phyloP scores from a whole-genome alignment of 345 rosid genomes.

The Nasturtium officinale region DNA sequence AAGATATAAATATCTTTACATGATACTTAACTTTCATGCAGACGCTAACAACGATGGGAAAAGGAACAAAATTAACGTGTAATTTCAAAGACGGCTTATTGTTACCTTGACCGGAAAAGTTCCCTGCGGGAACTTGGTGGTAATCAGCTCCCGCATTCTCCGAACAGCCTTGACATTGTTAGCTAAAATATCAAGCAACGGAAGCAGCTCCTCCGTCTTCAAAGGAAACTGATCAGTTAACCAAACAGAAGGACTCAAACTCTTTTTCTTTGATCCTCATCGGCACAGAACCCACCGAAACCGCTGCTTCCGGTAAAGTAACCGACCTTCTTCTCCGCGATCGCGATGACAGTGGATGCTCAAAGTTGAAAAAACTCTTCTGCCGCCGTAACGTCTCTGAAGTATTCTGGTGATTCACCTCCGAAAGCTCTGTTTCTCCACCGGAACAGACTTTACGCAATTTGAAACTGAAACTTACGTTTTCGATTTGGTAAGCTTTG shows the following conservation, averaged over 20 bases:
- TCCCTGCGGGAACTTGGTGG: conserved; percentile 85
- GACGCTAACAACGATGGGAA: neutral
- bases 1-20: neutral
- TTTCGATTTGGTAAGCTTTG: conserved; percentile 70
- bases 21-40: conserved; percentile 17
- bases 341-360: conserved; percentile 44
- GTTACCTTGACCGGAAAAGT: conserved; percentile 93
- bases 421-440: conserved; percentile 56
- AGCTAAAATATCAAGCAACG: conserved; percentile 91
- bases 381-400: conserved; percentile 58
- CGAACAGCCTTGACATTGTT: conserved; percentile 93
- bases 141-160: conserved; percentile 82
- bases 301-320: conserved; percentile 39
- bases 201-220: conserved; percentile 88
- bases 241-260: conserved; percentile 88
- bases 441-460: conserved; percentile 55
- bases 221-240: conserved; percentile 79
- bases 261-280: conserved; percentile 70
- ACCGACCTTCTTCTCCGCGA: conserved; percentile 50
- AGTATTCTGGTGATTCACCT: conserved; percentile 35
- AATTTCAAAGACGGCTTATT: neutral
- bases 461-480: conserved; percentile 76
- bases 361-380: conserved; percentile 74
- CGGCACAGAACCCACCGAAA: conserved; percentile 45
- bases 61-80: neutral